Evolutionary conservation across 2,329 filamentous ascomycete species (phyloP), one percentile per base, ranked within the genome.

Genomic region (Hyphodiscus sp.): DNA sequence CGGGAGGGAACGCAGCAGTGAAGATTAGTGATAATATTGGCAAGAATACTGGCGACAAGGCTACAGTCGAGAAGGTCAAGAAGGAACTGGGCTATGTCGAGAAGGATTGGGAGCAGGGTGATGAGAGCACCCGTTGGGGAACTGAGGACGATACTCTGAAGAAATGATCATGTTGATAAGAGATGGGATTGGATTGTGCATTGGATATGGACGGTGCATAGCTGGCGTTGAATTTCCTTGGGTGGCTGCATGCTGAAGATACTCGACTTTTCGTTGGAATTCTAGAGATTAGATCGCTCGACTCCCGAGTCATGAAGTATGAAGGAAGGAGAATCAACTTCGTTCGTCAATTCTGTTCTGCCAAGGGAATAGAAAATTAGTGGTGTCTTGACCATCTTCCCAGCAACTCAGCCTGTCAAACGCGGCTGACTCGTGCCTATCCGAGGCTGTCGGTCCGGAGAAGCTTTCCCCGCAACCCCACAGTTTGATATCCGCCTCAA

Each of bases 31-130:
- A 92, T 69, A 96, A 97, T 66, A 79, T 86, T 60, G 82, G 66
- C 9, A 99, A 99, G 78, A 99, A 99, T 66, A 97, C 91, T 0
- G 94, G 94, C 8, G 87, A 96, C 66, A 82, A 83, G 63, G 78
- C 78, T 19, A 89, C 86, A 1, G 88, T 99, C 0, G 77, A 84
- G 53, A 82, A 85, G 61, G 91, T 97, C 58, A 99, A 99, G 79
- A 78, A 81, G 65, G 79, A 87, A 58, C 77, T 96, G 43, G 91
- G 91, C 0, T 97, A 99, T 67, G 78, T 86, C 4, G 92, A 97
- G 73, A 86, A 87, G 62, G 77, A 82, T 26, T 96, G 94, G 91
- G 78, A 79, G 53, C 85, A 83, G 5, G 91, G 89, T 10, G 88
- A 96, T 63, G 92, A 97, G 74, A 86, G 82, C 29, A 81, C 82